phyloP scores from a whole-genome alignment of 768 basidiomycete species.

The Gyrodon lividus region DNA sequence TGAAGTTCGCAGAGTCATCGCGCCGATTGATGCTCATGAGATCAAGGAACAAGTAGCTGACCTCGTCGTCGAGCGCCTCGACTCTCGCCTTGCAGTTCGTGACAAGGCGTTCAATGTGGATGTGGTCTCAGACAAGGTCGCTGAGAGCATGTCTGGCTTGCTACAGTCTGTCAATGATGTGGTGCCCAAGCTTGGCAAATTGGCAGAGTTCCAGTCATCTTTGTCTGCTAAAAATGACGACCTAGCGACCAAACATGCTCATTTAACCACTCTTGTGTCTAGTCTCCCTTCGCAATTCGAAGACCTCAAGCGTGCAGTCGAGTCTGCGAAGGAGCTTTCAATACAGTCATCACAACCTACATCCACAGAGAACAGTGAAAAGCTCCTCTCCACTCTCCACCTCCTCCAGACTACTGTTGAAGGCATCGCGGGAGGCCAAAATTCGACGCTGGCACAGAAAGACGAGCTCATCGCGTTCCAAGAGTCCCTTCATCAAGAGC shows the following conservation, averaged over 20 bases:
- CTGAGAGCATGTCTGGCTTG: conserved; percentile 48
- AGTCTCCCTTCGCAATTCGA: conserved; percentile 48
- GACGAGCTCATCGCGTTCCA: conserved; percentile 50
- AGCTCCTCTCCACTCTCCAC: conserved; percentile 36
- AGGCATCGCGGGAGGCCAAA: conserved; percentile 49
- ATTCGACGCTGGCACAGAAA: conserved; percentile 44
- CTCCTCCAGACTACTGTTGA: conserved; percentile 52
- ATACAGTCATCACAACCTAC: conserved; percentile 19
- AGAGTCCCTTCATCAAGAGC: conserved; percentile 50
- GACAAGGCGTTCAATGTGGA: conserved; percentile 71
- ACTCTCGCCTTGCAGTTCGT: conserved; percentile 75
- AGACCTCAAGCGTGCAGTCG: conserved; percentile 45
- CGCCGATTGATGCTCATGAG: conserved; percentile 78
- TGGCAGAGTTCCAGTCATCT: conserved; percentile 44
- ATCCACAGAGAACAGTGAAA: conserved; percentile 16
- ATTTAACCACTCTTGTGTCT: conserved; percentile 42
- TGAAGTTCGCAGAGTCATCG: conserved; percentile 70
- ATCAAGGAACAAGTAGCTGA: conserved; percentile 90
- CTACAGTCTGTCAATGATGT: conserved; percentile 44
- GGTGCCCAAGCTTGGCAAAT: conserved; percentile 36
- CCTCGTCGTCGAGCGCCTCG: conserved; percentile 81
- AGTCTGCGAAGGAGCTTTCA: conserved; percentile 24
- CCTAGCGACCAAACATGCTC: conserved; percentile 39
- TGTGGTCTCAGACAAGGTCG: conserved; percentile 51
- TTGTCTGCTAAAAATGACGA: conserved; percentile 38